Evolutionary conservation across 495 filamentous ascomycete genomes (phyloP), one percentile per base, ranked within the genome.

Genomic region (Penicillium argentinense): DNA sequence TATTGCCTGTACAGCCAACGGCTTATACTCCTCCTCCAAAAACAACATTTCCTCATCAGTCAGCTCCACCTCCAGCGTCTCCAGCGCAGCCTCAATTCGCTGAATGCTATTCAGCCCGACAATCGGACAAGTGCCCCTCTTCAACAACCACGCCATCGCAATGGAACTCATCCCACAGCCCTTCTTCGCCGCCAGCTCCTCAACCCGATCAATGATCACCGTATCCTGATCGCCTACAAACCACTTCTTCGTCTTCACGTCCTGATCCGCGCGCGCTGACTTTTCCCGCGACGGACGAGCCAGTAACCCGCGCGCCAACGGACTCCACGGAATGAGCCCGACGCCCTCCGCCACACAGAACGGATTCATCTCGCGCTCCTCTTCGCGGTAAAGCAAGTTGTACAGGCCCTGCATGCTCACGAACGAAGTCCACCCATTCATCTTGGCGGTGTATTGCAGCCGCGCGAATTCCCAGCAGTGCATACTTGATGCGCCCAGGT

Each of bases 281-380:
- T 62, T 61, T 18, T 51, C 50, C 9, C 54, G 40, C 49, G 53
- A 63, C 7, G 74, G 64, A 8, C 76, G 64, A 0, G 79, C 78
- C 24, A 84, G 63, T 29, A 80, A 64, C 0, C 82, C 82, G 2
- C 75, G 52, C 30, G 64, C 63, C 1, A 83, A 59, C 12, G 82
- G 82, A 43, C 72, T 70, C 83, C 83, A 87, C 13, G 84, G 83
- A 33, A 87, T 77, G 7, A 88, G 46, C 0, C 82, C 85, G 4
- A 90, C 80, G 3, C 85, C 85, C 0, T 82, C 85, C 21, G 74
- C 75, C n/a, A 76, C 62, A 57, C 85, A 88, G 66, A 80, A 85
- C 0, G 74, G 69, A 54, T 77, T 84, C 82, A 87, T 87, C 62
- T 87, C 85, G 3, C 83, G 68, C 68, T 89, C 85, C 55, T 89